Base-by-base conservation (phyloP, 441 rosid genomes). In the Croton laevigatus region DNA sequence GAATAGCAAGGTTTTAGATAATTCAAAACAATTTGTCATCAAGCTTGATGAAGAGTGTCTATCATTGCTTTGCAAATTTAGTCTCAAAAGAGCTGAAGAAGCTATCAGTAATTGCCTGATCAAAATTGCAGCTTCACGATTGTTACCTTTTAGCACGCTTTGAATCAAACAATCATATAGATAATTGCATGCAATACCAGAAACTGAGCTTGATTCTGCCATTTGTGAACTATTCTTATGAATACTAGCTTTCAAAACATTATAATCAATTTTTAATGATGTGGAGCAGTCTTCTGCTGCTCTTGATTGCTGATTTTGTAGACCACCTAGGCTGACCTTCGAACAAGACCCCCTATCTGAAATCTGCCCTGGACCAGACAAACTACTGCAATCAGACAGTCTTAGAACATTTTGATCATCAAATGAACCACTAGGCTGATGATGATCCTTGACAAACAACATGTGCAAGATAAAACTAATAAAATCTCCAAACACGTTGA, bases 41-140 rank as follows among this genome's bases (percentile, higher is more conserved):
- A 83, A 76, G 74, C 81, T 72, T 16, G 89, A 82, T 13, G 85
- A 75, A 45, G 84, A 68, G 48, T 78, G 70, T 79, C 81, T 70
- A 51, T 72, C 71, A 55, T 61, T 71, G 44, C 75, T 77, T 76
- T 78, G 87, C 76, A 84, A 75, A 77, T 87, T 87, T 61, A 95
- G 84, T 80, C 85, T 87, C 75, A 85, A 68, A 69, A 89, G 81
- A 70, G 97, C 94, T 71, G 97, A 86, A 71, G 84, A 85, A 71
- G 88, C 86, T 78, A 91, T 74, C 63, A 87, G 80, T 37, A 93
- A 86, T 73, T 87, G 95, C 82, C 97, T 88, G 71, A 95, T 83
- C 51, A 83, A 82, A 79, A 80, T 78, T 65, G 88, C 94, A 37
- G 73, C 83, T 70, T 87, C 86, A 60, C 80, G 85, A 71, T 81